phyloP scores from a whole-genome alignment of 768 basidiomycete genomes.

The Tricholoma bakamatsutake region DNA sequence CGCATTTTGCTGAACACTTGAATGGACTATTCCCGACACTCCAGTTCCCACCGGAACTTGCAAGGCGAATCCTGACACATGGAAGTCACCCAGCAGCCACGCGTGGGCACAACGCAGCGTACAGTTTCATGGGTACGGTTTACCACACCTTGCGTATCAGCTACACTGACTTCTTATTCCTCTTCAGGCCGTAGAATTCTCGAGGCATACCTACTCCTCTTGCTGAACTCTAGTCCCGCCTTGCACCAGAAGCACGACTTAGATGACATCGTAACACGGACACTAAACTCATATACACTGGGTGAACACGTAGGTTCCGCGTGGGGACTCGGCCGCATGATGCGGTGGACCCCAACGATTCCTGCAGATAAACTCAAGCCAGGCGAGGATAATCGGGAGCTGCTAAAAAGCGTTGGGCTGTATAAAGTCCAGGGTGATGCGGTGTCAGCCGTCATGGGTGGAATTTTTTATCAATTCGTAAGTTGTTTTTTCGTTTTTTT shows the following conservation, averaged over 20 bases:
- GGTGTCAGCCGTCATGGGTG: constrained; percentile 72
- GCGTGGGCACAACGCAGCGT: constrained; percentile 65
- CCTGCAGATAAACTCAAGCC: constrained; percentile 28
- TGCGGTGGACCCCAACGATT: constrained; percentile 69
- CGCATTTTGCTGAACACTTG: constrained; percentile 47
- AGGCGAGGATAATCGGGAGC: constrained; percentile 23
- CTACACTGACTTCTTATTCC: not conserved
- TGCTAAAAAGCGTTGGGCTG: constrained; percentile 55
- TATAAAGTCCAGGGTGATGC: constrained; percentile 76
- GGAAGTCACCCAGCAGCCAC: constrained; percentile 63
- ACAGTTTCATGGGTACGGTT: constrained; percentile 65
- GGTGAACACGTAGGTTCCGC: constrained; percentile 68
- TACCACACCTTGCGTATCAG: not conserved
- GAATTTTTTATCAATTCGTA: constrained; percentile 77
- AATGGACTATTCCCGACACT: constrained; percentile 59
- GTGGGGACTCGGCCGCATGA: constrained; percentile 71
- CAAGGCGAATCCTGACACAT: constrained; percentile 72
- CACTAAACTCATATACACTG: constrained; percentile 63
- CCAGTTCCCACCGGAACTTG: constrained; percentile 64
- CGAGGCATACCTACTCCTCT: constrained; percentile 68
- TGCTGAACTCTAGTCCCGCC: constrained; percentile 52
- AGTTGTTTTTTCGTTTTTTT: constrained; percentile 24
- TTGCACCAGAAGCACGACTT: constrained; percentile 47
- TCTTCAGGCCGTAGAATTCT: constrained; percentile 67
- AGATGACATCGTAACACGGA: constrained; percentile 48